Base-by-base conservation (phyloP, 768 basidiomycete species). In the Kwoniella newhampshirensis region DNA sequence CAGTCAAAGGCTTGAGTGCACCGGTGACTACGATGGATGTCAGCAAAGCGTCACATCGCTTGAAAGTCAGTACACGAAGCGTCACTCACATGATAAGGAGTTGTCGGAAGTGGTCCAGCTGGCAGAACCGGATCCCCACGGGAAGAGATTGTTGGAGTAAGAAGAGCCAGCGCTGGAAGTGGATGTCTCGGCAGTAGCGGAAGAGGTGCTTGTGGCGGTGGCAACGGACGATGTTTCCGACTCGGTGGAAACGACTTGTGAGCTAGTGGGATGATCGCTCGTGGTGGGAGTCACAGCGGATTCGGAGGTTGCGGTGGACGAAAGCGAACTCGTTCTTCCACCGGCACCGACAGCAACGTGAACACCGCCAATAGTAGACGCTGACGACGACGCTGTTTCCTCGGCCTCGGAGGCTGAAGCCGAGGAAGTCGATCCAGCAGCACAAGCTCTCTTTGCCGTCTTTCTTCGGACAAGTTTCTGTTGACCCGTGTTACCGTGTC, bases 1-100 rank as follows among this genome's bases (percentile, higher is more conserved):
- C 63, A 1, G 62, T 59, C 4, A 73, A 50, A 27, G 71, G 71
- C 49, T 67, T 73, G 15, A 73, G 54, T 5, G 68, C 71, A 32
- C 36, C 59, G 43, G 51, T 46, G 59, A 72, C 69, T 71, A 43
- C 12, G 32, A 49, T 39, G 20, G 51, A 1, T 26, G 21, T 26
- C 13, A 26, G 12, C 23, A 46, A 21, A 21, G 7, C 4, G 44
- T 15, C 26, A 25, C n/a, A 11, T 46, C 12, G 26, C 9, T 23
- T 6, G 21, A 12, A 11, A 5, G 25, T 15, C 5, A 28, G n/a
- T 23, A 12, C 26, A 15, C 9, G 15, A 43, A 28, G 17, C 53
- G 20, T 20, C 5, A 56, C 55, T 49, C 48, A 57, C 55, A 50
- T 0, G 55, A 57, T 21, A 50, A 20, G 9, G 44, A 37, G 27